These are phyloP conservation scores for Craterostigma plantagineum DNA, from an alignment of 257 asterid genomes.

Conservation along the genomic window DNA sequence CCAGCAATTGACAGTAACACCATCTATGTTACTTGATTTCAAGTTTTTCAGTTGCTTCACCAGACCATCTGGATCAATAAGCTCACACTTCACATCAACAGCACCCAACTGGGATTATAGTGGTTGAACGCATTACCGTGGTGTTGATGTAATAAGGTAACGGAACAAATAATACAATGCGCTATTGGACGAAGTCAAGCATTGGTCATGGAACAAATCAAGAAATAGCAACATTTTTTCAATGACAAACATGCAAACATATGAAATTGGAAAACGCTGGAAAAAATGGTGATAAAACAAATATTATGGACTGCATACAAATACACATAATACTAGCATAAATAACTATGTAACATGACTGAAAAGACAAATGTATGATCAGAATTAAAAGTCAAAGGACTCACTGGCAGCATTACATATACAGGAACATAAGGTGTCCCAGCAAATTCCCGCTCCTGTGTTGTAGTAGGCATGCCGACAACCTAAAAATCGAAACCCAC, in stretches of 20 bases:
- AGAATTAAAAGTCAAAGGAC: constrained; percentile 17
- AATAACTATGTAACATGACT: background rate
- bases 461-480: constrained; percentile 39
- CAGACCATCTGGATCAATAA: constrained; percentile 73
- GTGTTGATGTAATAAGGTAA: background rate
- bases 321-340: constrained; percentile 5
- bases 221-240: too few species aligned
- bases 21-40: constrained; percentile 64
- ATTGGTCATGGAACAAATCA: too few species aligned
- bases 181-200: background rate
- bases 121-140: constrained; percentile 6
- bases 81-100: constrained; percentile 78
- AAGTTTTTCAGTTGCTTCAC: constrained; percentile 62
- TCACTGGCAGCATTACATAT: constrained; percentile 90
- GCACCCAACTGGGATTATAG: constrained; percentile 51
- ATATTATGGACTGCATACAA: constrained; percentile 4
- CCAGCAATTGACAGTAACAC: constrained; percentile 91
- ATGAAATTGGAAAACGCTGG: background rate
- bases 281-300: constrained; percentile 3
- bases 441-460: constrained; percentile 66
- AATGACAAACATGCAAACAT: too few species aligned
- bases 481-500: constrained; percentile 30
- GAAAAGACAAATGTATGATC: background rate
- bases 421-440: constrained; percentile 81
- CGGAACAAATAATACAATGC: background rate